Percentiles rank a stretch among this genome's conserved stretches.
Evolutionary conservation across 2,329 filamentous ascomycete species (phyloP).

Genomic region (Orbilia quercus): DNA sequence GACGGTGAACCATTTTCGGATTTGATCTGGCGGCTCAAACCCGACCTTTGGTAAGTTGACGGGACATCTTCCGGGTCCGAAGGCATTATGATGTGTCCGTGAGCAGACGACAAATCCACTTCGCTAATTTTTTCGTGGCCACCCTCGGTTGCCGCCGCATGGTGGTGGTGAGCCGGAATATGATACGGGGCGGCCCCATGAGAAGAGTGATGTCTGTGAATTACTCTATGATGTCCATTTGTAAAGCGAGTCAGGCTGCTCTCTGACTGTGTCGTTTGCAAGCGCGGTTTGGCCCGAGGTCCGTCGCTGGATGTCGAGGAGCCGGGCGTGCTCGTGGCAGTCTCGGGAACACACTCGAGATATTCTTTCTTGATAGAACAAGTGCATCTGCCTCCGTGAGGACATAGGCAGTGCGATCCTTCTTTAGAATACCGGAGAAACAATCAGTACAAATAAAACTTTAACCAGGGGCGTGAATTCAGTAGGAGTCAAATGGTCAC

Average conservation of each 20-base stretch:
- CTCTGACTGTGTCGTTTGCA: conserved; percentile 73
- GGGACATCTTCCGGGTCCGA: conserved; percentile 62
- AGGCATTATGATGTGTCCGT: conserved; percentile 55
- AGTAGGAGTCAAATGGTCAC: conserved; percentile 22
- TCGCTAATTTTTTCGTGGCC: conserved; percentile 64
- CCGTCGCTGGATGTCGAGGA: conserved; percentile 62
- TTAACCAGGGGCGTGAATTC: background rate
- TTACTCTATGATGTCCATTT: conserved; percentile 73
- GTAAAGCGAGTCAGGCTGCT: conserved; percentile 70
- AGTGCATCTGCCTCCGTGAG: conserved; percentile 75
- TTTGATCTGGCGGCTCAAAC: conserved; percentile 64
- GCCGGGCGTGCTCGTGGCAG: conserved; percentile 69
- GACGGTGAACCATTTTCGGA: conserved; percentile 62
- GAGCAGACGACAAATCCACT: conserved; percentile 44
- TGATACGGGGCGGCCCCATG: conserved; percentile 74
- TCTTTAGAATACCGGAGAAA: conserved; percentile 54
- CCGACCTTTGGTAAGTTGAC: conserved; percentile 65
- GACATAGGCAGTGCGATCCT: conserved; percentile 76
- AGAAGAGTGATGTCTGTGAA: conserved; percentile 71
- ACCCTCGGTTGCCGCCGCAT: conserved; percentile 68
- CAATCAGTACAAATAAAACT: conserved; percentile 21
- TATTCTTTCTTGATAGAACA: conserved; percentile 74
- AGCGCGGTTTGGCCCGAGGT: conserved; percentile 68
- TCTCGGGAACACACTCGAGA: conserved; percentile 74
- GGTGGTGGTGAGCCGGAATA: conserved; percentile 69